Evolutionary conservation across 202 grass and related monocot species (phyloP), one percentile per base, ranked within the genome.

Genomic region (Alloteropsis angusta): DNA sequence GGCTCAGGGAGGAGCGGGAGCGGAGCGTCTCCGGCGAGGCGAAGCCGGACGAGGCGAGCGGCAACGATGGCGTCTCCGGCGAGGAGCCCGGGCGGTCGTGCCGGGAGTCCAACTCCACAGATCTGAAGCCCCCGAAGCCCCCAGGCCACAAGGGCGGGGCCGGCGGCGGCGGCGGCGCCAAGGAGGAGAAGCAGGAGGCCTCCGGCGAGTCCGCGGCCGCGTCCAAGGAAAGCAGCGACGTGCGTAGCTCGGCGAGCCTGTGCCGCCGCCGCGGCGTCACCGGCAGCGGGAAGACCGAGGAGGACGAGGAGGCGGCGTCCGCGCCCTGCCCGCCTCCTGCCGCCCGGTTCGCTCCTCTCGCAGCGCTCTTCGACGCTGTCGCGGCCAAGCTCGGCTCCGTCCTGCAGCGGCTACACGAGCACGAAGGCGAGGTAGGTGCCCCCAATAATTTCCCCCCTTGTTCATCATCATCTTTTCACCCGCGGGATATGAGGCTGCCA

Each of bases 51-150:
- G 90, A 68, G 73, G 75, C 41, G 19, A 55, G 81, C 80, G 82
- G 80, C 68, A 76, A 77, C 65, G 60, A 64, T 68, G 22, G 62
- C 5, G n/a, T 80, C 25, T 85, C 83, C 16, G 64, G 91, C 41
- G 87, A 86, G 65, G 89, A 83, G 58, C 88, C 88, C 36, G 85
- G 85, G 37, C 49, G 74, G 52, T 97, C 96, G n/a, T 92, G 88
- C 86, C 42, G 90, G 77, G 89, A 93, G 57, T 98, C 92, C 32
- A 93, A 93, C 84, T 95, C 92, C 49, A 95, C 87, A 78, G 87
- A 91, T 87, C 77, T 80, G 74, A 94, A 93, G 84, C 48, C 56
- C 2, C 72, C 64, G 3, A 44, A 37, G 18, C 66, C 43, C 22
- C 53, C 57, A 13, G 67, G 73, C 30, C 65, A 61, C 42, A 62